A percentile compares a stretch with the other conserved stretches of the same genome.
Evolutionary conservation across 75 land plant genomes (phyloP).

Genomic region (Ceratopteris richardii): DNA sequence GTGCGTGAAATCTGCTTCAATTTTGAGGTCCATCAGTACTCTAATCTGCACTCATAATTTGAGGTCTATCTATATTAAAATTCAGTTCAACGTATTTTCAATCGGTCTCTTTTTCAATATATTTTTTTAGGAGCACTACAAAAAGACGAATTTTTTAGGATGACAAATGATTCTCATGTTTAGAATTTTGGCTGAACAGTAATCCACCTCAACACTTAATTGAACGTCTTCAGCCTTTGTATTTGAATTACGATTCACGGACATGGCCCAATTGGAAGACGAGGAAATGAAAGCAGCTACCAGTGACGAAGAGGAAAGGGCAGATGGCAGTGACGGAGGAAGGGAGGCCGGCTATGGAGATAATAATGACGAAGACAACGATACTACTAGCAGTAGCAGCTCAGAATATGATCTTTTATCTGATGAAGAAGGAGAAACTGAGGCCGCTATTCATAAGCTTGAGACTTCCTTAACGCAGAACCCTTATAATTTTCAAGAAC

Average conservation of each 20-base stretch:
- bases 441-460: slow-evolving; percentile 23
- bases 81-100: no score
- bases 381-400: neutral
- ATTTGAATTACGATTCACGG: slow-evolving; percentile 8
- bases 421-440: slow-evolving; percentile 31
- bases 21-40: no score
- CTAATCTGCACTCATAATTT: no score
- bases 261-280: slow-evolving; percentile 30
- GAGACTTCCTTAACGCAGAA: slow-evolving; percentile 27
- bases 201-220: no score
- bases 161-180: no score
- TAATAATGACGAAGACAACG: neutral
- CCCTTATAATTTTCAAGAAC: slow-evolving; percentile 50
- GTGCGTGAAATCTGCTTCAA: no score
- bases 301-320: slow-evolving; percentile 15
- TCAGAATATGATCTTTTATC: neutral
- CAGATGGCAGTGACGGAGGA: slow-evolving; percentile 16
- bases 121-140: no score
- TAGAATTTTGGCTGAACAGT: no score
- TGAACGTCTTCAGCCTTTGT: no score
- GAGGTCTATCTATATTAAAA: no score
- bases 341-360: slow-evolving; percentile 3
- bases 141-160: no score
- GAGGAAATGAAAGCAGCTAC: slow-evolving; percentile 28
- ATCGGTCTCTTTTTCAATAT: no score